These are phyloP conservation scores for Verticillium klebahnii DNA, from an alignment of 2,329 filamentous ascomycete genomes.

Conservation along the genomic window DNA sequence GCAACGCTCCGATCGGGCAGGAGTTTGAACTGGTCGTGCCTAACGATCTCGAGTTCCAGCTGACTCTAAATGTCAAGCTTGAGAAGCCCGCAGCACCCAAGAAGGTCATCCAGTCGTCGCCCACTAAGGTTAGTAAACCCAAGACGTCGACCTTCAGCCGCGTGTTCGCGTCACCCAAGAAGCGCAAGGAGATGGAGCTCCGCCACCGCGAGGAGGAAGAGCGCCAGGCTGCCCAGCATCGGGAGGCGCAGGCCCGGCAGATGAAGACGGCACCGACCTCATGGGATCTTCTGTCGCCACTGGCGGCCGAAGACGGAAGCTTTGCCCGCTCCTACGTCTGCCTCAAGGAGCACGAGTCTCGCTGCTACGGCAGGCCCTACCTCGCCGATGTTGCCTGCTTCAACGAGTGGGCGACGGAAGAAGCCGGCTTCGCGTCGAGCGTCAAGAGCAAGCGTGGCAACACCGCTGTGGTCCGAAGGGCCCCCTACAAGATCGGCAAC, in stretches of 20 bases:
- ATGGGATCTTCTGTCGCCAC: slow-evolving; percentile 81
- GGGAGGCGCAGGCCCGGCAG: slow-evolving; percentile 60
- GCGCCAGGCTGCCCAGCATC: slow-evolving; percentile 59
- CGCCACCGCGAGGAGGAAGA: slow-evolving; percentile 81
- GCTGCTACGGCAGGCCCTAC: slow-evolving; percentile 84
- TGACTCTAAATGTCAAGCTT: slow-evolving; percentile 93
- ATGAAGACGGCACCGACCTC: slow-evolving; percentile 62
- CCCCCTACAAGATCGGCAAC: slow-evolving; percentile 96
- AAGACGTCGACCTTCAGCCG: slow-evolving; percentile 89
- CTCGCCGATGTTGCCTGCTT: slow-evolving; percentile 90
- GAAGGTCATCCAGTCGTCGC: slow-evolving; percentile 40
- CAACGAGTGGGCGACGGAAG: slow-evolving; percentile 97
- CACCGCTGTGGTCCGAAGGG: slow-evolving; percentile 67
- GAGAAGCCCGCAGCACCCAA: slow-evolving; percentile 67
- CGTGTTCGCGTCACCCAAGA: slow-evolving; percentile 91
- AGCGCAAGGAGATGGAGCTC: slow-evolving; percentile 89
- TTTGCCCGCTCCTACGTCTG: slow-evolving; percentile 93
- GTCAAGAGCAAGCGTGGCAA: slow-evolving; percentile 89
- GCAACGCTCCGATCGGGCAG: slow-evolving; percentile 90
- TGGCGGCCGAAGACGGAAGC: slow-evolving; percentile 87
- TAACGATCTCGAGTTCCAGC: slow-evolving; percentile 97
- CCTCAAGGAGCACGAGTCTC: slow-evolving; percentile 84
- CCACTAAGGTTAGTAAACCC: slow-evolving; percentile 59
- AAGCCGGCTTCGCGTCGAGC: slow-evolving; percentile 71
- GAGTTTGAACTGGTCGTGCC: slow-evolving; percentile 97